phyloP scores from a whole-genome alignment of 1,284 basidiomycete genomes.

The Trichosporon ovoides region DNA sequence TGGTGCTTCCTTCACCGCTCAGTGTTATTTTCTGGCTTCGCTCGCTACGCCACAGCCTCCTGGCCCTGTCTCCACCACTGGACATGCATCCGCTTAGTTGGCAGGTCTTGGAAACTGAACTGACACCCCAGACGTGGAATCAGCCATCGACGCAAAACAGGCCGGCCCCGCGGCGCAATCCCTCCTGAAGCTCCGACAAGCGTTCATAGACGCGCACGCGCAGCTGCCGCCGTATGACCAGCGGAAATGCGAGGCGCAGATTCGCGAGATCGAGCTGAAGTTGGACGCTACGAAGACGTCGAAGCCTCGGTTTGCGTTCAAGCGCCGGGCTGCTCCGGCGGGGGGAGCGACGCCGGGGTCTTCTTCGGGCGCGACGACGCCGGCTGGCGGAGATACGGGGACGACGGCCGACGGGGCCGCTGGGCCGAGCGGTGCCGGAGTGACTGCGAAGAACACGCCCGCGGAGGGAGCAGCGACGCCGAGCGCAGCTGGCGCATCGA shows the following conservation, averaged over 20 bases:
- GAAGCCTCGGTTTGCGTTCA: neutral
- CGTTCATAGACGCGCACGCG: neutral
- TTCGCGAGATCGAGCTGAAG: neutral
- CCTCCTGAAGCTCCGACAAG: neutral
- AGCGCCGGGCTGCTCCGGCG: neutral
- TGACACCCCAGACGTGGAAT: neutral
- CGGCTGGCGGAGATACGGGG: too few relatives aligned
- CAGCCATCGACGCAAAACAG: neutral
- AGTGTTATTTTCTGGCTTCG: too few relatives aligned
- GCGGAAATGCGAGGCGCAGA: neutral
- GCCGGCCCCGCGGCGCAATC: neutral
- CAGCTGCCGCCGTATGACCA: neutral
- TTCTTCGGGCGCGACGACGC: too few relatives aligned
- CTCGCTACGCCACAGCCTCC: too few relatives aligned
- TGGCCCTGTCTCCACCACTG: too few relatives aligned
- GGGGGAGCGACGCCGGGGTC: neutral
- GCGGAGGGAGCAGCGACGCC: neutral
- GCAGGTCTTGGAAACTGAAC: too few relatives aligned
- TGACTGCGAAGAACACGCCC: neutral
- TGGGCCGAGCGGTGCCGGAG: neutral
- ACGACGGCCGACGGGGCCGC: too few relatives aligned
- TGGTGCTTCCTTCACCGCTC: too few relatives aligned
- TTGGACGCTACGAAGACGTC: neutral
- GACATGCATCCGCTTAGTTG: too few relatives aligned
- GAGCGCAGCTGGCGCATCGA: neutral